These are phyloP conservation scores for Talaromyces adpressus DNA, from an alignment of 495 filamentous ascomycete species.

Conservation along the genomic window DNA sequence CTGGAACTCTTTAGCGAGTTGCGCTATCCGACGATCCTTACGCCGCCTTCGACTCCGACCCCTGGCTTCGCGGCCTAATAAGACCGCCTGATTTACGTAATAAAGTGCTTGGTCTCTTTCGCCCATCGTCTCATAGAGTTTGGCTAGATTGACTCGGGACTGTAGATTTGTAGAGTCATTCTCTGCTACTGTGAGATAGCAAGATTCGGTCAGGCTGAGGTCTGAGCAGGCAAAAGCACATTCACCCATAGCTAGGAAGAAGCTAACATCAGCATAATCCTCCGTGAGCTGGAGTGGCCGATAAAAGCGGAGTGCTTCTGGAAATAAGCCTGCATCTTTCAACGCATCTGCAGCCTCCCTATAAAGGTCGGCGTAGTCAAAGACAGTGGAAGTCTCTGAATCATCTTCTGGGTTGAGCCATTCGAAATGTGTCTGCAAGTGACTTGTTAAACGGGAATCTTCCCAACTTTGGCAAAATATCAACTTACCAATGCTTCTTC, in stretches of 20 bases:
- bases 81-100: constrained; percentile 64
- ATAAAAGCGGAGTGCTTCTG: constrained; percentile 70
- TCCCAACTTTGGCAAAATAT: background rate
- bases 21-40: constrained; percentile 37
- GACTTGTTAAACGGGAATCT: background rate
- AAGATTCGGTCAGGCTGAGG: constrained; percentile 62
- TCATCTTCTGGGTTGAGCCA: constrained; percentile 55
- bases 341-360: constrained; percentile 64
- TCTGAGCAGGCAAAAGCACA: constrained; percentile 61
- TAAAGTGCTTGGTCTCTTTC: constrained; percentile 66
- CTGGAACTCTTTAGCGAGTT: constrained; percentile 35
- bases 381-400: constrained; percentile 40
- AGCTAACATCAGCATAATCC: constrained; percentile 50
- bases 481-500: constrained; percentile 68
- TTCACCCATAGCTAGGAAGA: constrained; percentile 63
- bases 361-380: constrained; percentile 68
- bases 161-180: constrained; percentile 61
- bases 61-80: constrained; percentile 42
- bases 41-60: constrained; percentile 25
- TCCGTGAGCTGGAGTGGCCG: constrained; percentile 53
- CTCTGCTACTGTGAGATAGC: constrained; percentile 63
- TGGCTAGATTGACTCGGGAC: constrained; percentile 67
- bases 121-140: constrained; percentile 66
- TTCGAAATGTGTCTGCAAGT: constrained; percentile 48
- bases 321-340: constrained; percentile 44